phyloP scores from a whole-genome alignment of 2,329 filamentous ascomycete species.

The Aspergillus proliferans region DNA sequence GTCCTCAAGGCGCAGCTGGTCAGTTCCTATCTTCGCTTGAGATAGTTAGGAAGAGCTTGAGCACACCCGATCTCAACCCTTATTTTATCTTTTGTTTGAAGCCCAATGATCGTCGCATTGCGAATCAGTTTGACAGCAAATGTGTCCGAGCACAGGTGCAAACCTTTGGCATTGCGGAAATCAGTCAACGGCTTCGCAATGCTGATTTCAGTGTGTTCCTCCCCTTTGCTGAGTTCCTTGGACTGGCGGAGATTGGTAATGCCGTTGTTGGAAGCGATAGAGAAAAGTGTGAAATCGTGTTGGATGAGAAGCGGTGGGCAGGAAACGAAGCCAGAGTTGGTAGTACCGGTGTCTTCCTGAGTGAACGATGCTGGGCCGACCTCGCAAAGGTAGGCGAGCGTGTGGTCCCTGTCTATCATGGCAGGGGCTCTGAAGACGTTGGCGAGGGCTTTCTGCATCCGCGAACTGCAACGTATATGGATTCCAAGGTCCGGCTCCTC shows the following conservation, averaged over 20 bases:
- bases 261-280: constrained; percentile 85
- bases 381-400: constrained; percentile 67
- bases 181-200: constrained; percentile 84
- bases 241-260: constrained; percentile 75
- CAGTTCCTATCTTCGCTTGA: constrained; percentile 87
- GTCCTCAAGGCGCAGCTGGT: constrained; percentile 76
- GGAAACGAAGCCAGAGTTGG: constrained; percentile 85
- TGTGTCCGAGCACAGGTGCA: constrained; percentile 93
- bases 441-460: constrained; percentile 56
- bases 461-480: constrained; percentile 32
- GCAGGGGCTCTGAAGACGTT: constrained; percentile 48
- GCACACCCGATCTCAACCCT: constrained; percentile 74
- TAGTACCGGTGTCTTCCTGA: constrained; percentile 89
- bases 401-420: constrained; percentile 52
- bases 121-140: constrained; percentile 98
- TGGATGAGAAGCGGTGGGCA: constrained; percentile 90
- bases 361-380: constrained; percentile 92
- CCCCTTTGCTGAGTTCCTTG: constrained; percentile 91
- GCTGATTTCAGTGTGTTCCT: constrained; percentile 95
- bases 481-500: constrained; percentile 54
- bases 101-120: constrained; percentile 92
- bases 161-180: constrained; percentile 92
- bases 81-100: constrained; percentile 98
- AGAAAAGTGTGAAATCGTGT: constrained; percentile 84
- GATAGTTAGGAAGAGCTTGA: constrained; percentile 82